Conservation (phyloP, 345 rosid genomes). For the Syzygium oleosum region DNA sequence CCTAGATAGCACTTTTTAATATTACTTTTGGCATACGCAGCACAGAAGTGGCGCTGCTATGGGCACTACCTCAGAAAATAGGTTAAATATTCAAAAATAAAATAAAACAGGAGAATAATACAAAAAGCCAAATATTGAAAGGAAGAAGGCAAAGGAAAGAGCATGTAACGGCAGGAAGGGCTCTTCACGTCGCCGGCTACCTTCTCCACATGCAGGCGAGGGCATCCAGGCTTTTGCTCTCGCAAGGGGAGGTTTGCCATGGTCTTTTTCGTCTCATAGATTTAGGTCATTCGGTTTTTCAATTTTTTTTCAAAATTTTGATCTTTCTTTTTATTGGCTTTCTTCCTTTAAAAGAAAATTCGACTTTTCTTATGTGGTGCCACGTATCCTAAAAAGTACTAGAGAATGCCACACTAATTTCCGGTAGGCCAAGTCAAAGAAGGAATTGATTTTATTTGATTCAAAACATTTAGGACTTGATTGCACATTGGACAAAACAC, state of each 20-base stretch:
- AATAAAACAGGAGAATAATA: neutral
- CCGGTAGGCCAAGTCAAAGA: neutral
- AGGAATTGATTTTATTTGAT: neutral
- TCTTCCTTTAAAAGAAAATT: too few relatives aligned
- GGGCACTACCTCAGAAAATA: neutral
- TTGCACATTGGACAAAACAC: neutral
- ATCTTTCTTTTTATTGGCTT: too few relatives aligned
- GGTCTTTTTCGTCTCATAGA: too few relatives aligned
- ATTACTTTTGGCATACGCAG: neutral
- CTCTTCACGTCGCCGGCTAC: neutral
- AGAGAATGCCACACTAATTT: neutral
- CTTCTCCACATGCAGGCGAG: neutral
- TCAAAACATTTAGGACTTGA: neutral
- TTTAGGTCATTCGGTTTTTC: too few relatives aligned
- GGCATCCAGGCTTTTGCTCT: neutral
- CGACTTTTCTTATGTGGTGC: neutral
- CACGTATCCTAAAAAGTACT: neutral
- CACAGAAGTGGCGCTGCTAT: neutral
- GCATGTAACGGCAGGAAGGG: neutral
- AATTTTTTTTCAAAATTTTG: too few relatives aligned
- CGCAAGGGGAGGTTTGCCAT: too few relatives aligned
- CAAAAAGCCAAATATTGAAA: too few relatives aligned
- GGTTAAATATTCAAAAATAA: neutral
- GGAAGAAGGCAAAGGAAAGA: neutral
- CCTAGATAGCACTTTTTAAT: too few relatives aligned